A percentile compares a stretch with the other conserved stretches of the same genome.
Conservation (phyloP, 1,139 yeast genomes). For the Sugiyamaella neomexicana region DNA sequence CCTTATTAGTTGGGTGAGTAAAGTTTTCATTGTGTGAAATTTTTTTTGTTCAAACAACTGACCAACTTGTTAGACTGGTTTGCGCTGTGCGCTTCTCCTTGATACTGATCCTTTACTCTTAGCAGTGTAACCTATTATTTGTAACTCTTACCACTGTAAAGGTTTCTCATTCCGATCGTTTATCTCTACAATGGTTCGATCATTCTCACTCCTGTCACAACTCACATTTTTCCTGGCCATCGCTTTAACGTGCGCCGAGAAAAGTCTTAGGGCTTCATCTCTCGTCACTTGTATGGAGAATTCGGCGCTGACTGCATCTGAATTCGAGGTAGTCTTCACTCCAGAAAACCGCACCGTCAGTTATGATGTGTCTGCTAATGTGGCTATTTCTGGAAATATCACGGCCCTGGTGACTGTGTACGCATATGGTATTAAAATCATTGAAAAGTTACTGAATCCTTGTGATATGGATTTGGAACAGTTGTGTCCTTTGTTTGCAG, state of each 20-base stretch:
- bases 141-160: too few species aligned
- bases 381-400: conserved; percentile 72
- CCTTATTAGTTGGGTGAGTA: too few species aligned
- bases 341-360: conserved; percentile 64
- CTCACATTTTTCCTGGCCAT: not conserved
- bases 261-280: conserved; percentile 45
- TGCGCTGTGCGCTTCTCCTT: too few species aligned
- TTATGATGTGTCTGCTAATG: conserved; percentile 74
- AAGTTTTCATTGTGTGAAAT: too few species aligned
- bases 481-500: conserved; percentile 82
- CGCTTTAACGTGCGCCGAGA: conserved; percentile 22
- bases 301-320: conserved; percentile 80
- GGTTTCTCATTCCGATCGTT: too few species aligned
- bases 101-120: too few species aligned
- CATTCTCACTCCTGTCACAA: not conserved
- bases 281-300: conserved; percentile 90
- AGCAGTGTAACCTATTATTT: too few species aligned
- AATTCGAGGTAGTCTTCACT: conserved; percentile 70
- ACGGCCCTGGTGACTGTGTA: conserved; percentile 68
- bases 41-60: too few species aligned
- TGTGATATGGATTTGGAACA: conserved; percentile 55
- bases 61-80: too few species aligned
- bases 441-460: conserved; percentile 58
- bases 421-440: conserved; percentile 77
- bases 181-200: not conserved